These are phyloP conservation scores for Turnera subulata DNA, from an alignment of 345 rosid species.

Conservation along the genomic window DNA sequence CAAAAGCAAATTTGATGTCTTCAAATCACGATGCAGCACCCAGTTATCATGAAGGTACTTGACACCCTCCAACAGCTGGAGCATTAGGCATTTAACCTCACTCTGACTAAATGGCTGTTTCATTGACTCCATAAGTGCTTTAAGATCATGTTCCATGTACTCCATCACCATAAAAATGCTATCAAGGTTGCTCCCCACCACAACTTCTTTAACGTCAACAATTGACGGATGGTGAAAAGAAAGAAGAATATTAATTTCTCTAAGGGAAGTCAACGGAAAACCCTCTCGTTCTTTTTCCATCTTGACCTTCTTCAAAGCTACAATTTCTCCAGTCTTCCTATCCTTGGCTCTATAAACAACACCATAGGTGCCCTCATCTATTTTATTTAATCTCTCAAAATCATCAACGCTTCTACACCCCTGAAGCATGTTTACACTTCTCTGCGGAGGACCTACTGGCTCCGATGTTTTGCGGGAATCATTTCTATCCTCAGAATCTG, in stretches of 20 bases:
- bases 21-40: conserved; percentile 98
- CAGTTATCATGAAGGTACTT: conserved; percentile 99
- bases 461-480: conserved; percentile 51
- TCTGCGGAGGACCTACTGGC: conserved; percentile 53
- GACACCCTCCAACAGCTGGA: conserved; percentile 86
- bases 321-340: conserved; percentile 88
- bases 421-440: conserved; percentile 90
- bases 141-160: conserved; percentile 99
- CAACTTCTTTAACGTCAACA: conserved; percentile 98
- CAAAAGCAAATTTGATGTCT: conserved; percentile 91
- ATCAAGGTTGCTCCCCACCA: conserved; percentile 89
- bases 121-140: conserved; percentile 94
- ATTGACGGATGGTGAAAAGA: conserved; percentile 93
- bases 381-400: conserved; percentile 94
- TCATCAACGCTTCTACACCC: conserved; percentile 99
- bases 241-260: conserved; percentile 96
- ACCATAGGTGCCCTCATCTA: conserved; percentile 99
- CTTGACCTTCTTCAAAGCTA: conserved; percentile 97
- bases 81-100: conserved; percentile 98
- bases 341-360: conserved; percentile 97
- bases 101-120: conserved; percentile 98
- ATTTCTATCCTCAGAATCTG: conserved; percentile 51
- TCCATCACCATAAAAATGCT: conserved; percentile 99
- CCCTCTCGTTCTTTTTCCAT: conserved; percentile 99
- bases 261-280: conserved; percentile 86